phyloP scores from a whole-genome alignment of 2,329 filamentous ascomycete genomes.

The Apiospora marii region DNA sequence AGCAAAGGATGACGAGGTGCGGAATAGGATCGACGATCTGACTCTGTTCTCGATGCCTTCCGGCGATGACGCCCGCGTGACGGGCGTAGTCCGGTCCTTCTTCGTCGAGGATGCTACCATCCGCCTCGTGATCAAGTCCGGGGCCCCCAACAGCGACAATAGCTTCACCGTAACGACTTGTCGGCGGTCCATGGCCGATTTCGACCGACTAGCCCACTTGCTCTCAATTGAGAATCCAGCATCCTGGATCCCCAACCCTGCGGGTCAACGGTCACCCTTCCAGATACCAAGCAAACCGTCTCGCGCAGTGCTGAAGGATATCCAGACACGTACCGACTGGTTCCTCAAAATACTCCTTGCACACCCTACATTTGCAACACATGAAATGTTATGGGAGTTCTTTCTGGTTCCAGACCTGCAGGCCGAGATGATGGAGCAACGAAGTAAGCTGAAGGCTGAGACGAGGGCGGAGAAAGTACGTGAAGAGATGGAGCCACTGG shows the following conservation, averaged over 20 bases:
- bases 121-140: constrained; percentile 92
- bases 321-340: constrained; percentile 84
- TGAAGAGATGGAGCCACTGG: constrained; percentile 87
- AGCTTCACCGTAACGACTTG: constrained; percentile 96
- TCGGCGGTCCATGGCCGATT: constrained; percentile 85
- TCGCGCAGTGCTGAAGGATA: constrained; percentile 83
- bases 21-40: constrained; percentile 95
- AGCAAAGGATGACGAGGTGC: constrained; percentile 96
- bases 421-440: constrained; percentile 86
- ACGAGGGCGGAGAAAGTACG: constrained; percentile 82
- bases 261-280: constrained; percentile 84
- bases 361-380: constrained; percentile 92
- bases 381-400: constrained; percentile 99
- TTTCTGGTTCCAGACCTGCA: constrained; percentile 96
- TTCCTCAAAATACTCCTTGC: constrained; percentile 87
- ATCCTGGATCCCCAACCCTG: constrained; percentile 88
- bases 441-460: constrained; percentile 86
- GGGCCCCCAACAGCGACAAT: constrained; percentile 80
- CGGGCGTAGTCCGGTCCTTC: constrained; percentile 91
- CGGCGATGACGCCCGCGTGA: constrained; percentile 80
- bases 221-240: constrained; percentile 90
- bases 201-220: constrained; percentile 87
- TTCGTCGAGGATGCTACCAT: constrained; percentile 97
- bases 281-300: constrained; percentile 94
- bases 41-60: constrained; percentile 80